These are phyloP conservation scores for Prunus fruticosa DNA, from an alignment of 306 rosid species.

Conservation along the genomic window DNA sequence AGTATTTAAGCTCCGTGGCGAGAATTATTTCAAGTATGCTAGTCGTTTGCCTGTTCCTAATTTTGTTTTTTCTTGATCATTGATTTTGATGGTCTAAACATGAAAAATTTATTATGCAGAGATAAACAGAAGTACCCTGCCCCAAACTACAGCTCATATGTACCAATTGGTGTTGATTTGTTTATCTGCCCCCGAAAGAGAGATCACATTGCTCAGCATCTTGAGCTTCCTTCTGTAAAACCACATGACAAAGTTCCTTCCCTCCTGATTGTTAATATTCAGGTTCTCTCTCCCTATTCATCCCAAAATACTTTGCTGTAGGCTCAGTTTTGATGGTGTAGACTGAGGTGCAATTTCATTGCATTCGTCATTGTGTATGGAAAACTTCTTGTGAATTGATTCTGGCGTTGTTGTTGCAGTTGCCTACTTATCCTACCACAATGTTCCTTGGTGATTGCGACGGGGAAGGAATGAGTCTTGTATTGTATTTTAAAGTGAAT, in stretches of 20 bases:
- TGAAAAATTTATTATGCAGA: slow-evolving; percentile 38
- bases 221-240: slow-evolving; percentile 72
- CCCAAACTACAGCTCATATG: slow-evolving; percentile 52
- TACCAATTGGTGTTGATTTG: slow-evolving; percentile 85
- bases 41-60: slow-evolving; percentile 16
- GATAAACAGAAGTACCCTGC: slow-evolving; percentile 77
- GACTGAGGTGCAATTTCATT: too few species aligned
- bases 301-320: not conserved
- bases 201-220: slow-evolving; percentile 76
- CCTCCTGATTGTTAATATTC: slow-evolving; percentile 80
- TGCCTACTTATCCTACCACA: slow-evolving; percentile 80
- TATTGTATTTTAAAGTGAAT: slow-evolving; percentile 66
- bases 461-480: slow-evolving; percentile 96
- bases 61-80: not conserved
- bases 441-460: slow-evolving; percentile 69
- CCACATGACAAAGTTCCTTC: slow-evolving; percentile 59
- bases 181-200: slow-evolving; percentile 63
- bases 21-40: slow-evolving; percentile 68
- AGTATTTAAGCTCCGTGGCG: slow-evolving; percentile 76
- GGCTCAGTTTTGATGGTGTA: not conserved
- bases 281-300: slow-evolving; percentile 40
- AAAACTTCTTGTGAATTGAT: not conserved
- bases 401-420: slow-evolving; percentile 37
- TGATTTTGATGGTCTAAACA: slow-evolving; percentile 10
- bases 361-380: too few species aligned